Evolutionary conservation across 805 yeast species (phyloP).

Genomic region (Suhomyces faveliae): DNA sequence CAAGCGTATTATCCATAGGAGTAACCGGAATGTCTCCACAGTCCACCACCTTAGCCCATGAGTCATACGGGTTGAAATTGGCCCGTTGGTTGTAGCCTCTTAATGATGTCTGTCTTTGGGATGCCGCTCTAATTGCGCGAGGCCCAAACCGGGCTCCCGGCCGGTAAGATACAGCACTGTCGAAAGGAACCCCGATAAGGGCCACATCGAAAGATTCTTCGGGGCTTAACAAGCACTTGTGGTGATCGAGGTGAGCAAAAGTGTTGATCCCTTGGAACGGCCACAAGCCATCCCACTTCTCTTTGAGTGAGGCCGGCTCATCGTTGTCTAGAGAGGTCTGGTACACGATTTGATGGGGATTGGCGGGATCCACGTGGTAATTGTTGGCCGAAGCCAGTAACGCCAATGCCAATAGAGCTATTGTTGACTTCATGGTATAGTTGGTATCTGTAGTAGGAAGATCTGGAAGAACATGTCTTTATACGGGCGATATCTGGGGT

Average conservation of each 20-base stretch:
- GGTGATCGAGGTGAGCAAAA: slow-evolving; percentile 70
- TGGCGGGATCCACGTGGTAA: neutral
- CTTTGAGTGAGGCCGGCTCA: slow-evolving; percentile 38
- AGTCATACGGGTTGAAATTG: slow-evolving; percentile 48
- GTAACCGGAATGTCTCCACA: slow-evolving; percentile 60
- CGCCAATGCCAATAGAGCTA: neutral
- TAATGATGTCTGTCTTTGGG: slow-evolving; percentile 65
- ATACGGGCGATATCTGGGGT: neutral
- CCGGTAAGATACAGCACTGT: slow-evolving; percentile 75
- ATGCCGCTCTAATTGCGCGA: slow-evolving; percentile 62
- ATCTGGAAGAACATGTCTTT: neutral
- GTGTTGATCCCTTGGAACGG: slow-evolving; percentile 66
- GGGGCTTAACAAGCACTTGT: slow-evolving; percentile 54
- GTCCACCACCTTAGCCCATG: slow-evolving; percentile 51
- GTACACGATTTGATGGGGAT: neutral
- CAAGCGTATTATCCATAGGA: slow-evolving; percentile 57
- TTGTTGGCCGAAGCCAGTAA: neutral
- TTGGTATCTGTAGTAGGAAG: neutral
- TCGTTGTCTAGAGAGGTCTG: neutral
- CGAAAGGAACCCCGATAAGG: slow-evolving; percentile 77
- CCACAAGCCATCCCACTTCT: slow-evolving; percentile 75
- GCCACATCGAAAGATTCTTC: slow-evolving; percentile 62
- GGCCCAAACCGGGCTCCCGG: slow-evolving; percentile 88
- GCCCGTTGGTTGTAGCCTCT: slow-evolving; percentile 73
- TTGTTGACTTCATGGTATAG: neutral